phyloP scores from a whole-genome alignment of 2,329 filamentous ascomycete species.

The Diplocarpon mali region DNA sequence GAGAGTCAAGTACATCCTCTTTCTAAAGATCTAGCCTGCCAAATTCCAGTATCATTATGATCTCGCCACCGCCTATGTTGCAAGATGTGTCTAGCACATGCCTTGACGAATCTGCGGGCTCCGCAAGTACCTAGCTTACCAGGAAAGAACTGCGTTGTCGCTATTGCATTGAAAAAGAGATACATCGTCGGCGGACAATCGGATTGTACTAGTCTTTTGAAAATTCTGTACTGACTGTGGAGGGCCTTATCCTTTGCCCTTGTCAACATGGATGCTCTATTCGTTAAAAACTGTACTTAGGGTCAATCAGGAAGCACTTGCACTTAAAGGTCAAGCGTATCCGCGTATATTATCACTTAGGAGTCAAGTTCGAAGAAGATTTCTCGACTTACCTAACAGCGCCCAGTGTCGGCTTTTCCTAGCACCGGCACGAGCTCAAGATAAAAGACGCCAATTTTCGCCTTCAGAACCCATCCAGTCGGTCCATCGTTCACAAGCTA shows the following conservation, averaged over 20 bases:
- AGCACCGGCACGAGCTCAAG: not conserved
- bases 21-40: too few relatives aligned
- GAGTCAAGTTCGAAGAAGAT: slow-evolving; percentile 8
- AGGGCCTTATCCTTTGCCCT: slow-evolving; percentile 14
- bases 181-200: slow-evolving; percentile 2
- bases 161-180: slow-evolving; percentile 1
- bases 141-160: slow-evolving; percentile 11
- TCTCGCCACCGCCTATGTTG: too few relatives aligned
- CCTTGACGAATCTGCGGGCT: too few relatives aligned
- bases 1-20: too few relatives aligned
- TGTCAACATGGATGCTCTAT: slow-evolving; percentile 5
- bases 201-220: slow-evolving; percentile 10
- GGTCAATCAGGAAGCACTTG: slow-evolving; percentile 6
- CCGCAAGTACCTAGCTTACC: too few relatives aligned
- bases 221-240: slow-evolving; percentile 14
- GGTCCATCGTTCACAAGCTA: too few relatives aligned
- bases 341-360: slow-evolving; percentile 21
- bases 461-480: not conserved
- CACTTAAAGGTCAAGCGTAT: slow-evolving; percentile 8
- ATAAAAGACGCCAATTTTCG: not conserved
- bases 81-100: too few relatives aligned
- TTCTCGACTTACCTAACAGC: slow-evolving; percentile 14
- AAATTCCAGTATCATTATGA: too few relatives aligned
- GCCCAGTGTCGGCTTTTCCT: not conserved
- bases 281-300: slow-evolving; percentile 17